Evolutionary conservation across 352 stramenopile species (phyloP).

Genomic region (Pythium biforme): DNA sequence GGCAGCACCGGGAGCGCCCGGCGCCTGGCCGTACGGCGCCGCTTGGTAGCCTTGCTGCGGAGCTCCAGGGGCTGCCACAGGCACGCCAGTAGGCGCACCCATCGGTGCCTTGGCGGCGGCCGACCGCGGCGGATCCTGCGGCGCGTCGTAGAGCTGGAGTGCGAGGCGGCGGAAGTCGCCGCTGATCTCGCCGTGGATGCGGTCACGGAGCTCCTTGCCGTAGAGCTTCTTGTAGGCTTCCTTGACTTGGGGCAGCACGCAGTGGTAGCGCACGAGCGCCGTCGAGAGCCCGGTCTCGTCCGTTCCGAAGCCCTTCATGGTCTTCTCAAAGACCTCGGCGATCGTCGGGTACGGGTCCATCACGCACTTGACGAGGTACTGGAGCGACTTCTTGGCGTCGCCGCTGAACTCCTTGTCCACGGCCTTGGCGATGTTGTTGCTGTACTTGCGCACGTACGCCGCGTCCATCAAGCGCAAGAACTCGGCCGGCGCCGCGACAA

Average conservation of each 20-base stretch:
- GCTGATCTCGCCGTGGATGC: slow-evolving; percentile 78
- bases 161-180: slow-evolving; percentile 74
- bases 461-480: slow-evolving; percentile 62
- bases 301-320: slow-evolving; percentile 75
- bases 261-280: slow-evolving; percentile 77
- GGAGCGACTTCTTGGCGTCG: slow-evolving; percentile 50
- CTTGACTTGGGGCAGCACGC: slow-evolving; percentile 68
- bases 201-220: slow-evolving; percentile 73
- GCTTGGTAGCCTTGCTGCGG: slow-evolving; percentile 6
- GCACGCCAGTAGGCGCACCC: slow-evolving; percentile 4
- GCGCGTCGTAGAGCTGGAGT: slow-evolving; percentile 64
- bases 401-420: slow-evolving; percentile 73
- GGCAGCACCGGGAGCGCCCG: slow-evolving; percentile 11
- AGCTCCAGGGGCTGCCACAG: neutral
- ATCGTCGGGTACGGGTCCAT: slow-evolving; percentile 68
- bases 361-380: slow-evolving; percentile 30
- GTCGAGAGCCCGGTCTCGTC: slow-evolving; percentile 63
- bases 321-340: slow-evolving; percentile 65
- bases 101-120: slow-evolving; percentile 12
- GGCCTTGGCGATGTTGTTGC: slow-evolving; percentile 59
- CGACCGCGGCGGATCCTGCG: slow-evolving; percentile 34
- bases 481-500: slow-evolving; percentile 47
- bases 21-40: neutral
- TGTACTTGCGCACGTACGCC: slow-evolving; percentile 61
- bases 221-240: slow-evolving; percentile 79